Conservation (phyloP, 164 flowering plant genomes). For the Stephania cephalantha region DNA sequence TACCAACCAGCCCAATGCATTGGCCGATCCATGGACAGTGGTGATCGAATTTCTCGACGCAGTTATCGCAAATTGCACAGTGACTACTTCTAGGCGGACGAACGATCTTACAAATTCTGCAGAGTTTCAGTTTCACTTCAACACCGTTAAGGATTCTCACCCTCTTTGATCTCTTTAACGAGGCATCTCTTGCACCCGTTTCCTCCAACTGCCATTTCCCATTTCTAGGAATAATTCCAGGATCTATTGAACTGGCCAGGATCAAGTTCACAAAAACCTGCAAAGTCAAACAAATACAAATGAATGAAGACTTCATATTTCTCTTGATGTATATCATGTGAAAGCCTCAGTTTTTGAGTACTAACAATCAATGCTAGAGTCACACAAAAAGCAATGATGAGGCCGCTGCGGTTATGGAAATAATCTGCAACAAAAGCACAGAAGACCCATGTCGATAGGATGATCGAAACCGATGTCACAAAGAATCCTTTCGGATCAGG, state of each 20-base stretch:
- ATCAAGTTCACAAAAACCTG: conserved; percentile 45
- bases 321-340: background rate
- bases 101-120: conserved; percentile 39
- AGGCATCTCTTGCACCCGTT: conserved; percentile 10
- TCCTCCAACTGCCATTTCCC: conserved; percentile 17
- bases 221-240: conserved; percentile 47
- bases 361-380: conserved; percentile 32
- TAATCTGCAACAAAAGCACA: conserved; percentile 23
- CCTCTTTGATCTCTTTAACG: conserved; percentile 24
- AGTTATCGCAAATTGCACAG: conserved; percentile 53
- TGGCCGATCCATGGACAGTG: conserved; percentile 59
- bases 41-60: conserved; percentile 55
- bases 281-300: background rate
- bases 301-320: background rate
- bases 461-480: conserved; percentile 29
- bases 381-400: conserved; percentile 18
- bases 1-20: conserved; percentile 44
- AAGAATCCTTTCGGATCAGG: conserved; percentile 51
- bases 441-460: conserved; percentile 43
- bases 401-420: conserved; percentile 17
- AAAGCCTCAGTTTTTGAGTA: conserved; percentile 5
- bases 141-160: conserved; percentile 34
- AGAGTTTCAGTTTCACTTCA: conserved; percentile 36
- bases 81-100: conserved; percentile 56
- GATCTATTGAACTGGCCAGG: conserved; percentile 36